phyloP scores from a whole-genome alignment of 148 eudicot genomes.

The Pouteria glomerata region DNA sequence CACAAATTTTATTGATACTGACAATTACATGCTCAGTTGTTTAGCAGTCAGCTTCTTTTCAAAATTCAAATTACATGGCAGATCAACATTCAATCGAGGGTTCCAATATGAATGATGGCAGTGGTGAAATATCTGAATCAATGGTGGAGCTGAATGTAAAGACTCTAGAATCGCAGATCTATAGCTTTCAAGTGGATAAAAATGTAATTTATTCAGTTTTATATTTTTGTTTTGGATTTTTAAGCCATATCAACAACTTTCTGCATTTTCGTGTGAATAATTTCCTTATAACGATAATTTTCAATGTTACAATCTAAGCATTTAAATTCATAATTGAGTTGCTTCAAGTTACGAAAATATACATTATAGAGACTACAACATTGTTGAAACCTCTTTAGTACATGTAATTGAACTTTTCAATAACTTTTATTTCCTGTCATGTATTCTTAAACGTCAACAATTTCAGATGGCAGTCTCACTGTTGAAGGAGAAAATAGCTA shows the following conservation, averaged over 20 bases:
- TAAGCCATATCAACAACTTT: not conserved
- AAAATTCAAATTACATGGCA: constrained; percentile 36
- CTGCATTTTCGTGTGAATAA: not conserved
- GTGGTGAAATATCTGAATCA: constrained; percentile 46
- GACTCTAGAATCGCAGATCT: constrained; percentile 73
- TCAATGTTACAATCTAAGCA: not conserved
- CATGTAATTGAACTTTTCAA: not conserved
- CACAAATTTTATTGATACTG: not conserved
- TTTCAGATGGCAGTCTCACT: constrained; percentile 65
- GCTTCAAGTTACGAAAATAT: not conserved
- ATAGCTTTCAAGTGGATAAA: constrained; percentile 56
- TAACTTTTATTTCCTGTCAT: not conserved
- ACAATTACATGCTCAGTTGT: no score
- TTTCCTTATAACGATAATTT: not conserved
- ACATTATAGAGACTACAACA: not conserved
- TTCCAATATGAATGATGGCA: constrained; percentile 40
- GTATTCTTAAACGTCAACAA: not conserved
- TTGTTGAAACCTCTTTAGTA: not conserved
- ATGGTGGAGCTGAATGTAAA: constrained; percentile 70
- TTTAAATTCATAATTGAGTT: not conserved
- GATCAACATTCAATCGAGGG: constrained; percentile 49
- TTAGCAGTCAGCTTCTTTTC: constrained; percentile 6
- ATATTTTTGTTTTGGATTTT: not conserved
- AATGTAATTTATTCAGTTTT: constrained; percentile 35
- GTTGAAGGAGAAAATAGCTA: constrained; percentile 81